Evolutionary conservation across 306 rosid genomes (phyloP).

Genomic region (Sophora flavescens): DNA sequence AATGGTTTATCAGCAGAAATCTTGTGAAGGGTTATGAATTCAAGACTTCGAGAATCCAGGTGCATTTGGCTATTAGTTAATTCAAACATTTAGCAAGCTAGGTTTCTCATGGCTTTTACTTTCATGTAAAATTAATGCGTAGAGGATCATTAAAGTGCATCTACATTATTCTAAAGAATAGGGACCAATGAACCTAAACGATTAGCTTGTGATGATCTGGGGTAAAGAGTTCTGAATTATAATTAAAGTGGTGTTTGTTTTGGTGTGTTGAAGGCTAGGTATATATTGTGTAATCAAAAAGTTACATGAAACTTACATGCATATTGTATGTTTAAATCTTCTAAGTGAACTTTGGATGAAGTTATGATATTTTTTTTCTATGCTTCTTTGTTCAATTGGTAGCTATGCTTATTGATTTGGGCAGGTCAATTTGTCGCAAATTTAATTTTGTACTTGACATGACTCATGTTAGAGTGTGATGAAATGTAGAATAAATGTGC

Average conservation of each 20-base stretch:
- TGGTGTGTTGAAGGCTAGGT: neutral
- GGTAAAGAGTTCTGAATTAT: conserved; percentile 20
- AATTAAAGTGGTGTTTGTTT: conserved; percentile 23
- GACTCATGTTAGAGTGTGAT: neutral
- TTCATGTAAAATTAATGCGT: conserved; percentile 11
- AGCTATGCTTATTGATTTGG: conserved; percentile 6
- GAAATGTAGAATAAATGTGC: neutral
- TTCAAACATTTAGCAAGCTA: neutral
- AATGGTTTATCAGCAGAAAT: neutral
- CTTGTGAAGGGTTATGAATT: conserved; percentile 1
- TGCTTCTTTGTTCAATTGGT: conserved; percentile 20
- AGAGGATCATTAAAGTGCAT: neutral
- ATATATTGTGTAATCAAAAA: neutral
- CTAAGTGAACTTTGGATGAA: conserved; percentile 12
- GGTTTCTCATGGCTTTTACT: neutral
- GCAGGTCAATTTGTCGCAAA: conserved; percentile 1
- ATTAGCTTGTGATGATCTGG: conserved; percentile 19
- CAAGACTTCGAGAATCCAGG: conserved; percentile 4
- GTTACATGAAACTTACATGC: neutral
- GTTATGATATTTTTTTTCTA: neutral
- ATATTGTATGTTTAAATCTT: neutral
- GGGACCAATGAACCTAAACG: conserved; percentile 2
- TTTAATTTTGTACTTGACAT: neutral
- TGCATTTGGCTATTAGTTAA: neutral
- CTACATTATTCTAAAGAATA: neutral